A percentile compares a stretch with the other conserved stretches of the same genome.
These are phyloP conservation scores for Cyphellophora europaea DNA, from an alignment of 2,329 filamentous ascomycete genomes.

Conservation along the genomic window DNA sequence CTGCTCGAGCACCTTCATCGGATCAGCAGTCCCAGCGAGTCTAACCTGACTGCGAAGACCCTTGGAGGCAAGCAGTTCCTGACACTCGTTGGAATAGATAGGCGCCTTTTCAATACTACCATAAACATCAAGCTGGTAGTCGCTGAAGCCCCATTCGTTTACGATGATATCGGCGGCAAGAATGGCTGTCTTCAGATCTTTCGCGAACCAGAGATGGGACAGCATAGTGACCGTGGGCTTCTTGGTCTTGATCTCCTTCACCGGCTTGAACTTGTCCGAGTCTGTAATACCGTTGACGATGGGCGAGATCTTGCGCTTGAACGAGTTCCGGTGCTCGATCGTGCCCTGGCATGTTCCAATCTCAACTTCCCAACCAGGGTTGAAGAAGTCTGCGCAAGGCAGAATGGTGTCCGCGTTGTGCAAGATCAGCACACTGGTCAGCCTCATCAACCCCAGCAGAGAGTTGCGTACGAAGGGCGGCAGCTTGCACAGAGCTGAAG, in stretches of 20 bases:
- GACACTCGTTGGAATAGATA: constrained; percentile 50
- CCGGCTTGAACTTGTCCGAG: constrained; percentile 53
- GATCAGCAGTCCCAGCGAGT: constrained; percentile 48
- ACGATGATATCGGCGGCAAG: constrained; percentile 56
- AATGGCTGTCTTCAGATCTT: constrained; percentile 57
- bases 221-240: constrained; percentile 57
- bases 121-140: constrained; percentile 55
- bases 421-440: constrained; percentile 37
- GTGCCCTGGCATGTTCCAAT: constrained; percentile 50
- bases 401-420: constrained; percentile 51
- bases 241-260: constrained; percentile 49
- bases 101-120: constrained; percentile 55
- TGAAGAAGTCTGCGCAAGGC: constrained; percentile 53
- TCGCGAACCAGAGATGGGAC: constrained; percentile 45
- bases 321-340: constrained; percentile 47
- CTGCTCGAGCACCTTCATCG: constrained; percentile 45
- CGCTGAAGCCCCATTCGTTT: constrained; percentile 56
- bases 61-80: constrained; percentile 49
- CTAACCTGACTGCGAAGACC: constrained; percentile 41
- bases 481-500: constrained; percentile 39
- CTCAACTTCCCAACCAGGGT: constrained; percentile 55
- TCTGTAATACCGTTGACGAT: constrained; percentile 58
- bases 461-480: constrained; percentile 41
- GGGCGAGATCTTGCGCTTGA: constrained; percentile 52
- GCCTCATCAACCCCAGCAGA: constrained; percentile 37